A percentile compares a stretch with the other conserved stretches of the same genome.
Conservation (phyloP, 306 rosid genomes). For the Cucumis hystrix region DNA sequence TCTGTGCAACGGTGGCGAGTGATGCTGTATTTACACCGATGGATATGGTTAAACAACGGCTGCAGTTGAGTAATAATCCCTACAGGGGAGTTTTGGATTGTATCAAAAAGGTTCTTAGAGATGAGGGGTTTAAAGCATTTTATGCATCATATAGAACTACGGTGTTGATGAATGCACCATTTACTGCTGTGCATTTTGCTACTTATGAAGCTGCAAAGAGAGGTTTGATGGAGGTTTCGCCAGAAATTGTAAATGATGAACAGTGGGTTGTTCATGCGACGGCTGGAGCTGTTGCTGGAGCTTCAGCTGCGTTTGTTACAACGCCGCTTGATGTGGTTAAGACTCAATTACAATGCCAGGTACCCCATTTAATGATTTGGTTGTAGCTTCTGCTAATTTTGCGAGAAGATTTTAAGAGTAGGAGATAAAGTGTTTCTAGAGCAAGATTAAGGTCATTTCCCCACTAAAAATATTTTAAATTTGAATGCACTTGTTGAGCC, state of each 20-base stretch:
- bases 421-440: not conserved
- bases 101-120: conserved; percentile 52
- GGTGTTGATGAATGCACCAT: conserved; percentile 80
- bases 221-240: conserved; percentile 41
- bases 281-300: conserved; percentile 75
- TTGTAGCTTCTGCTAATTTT: not conserved
- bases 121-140: conserved; percentile 71
- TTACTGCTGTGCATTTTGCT: conserved; percentile 61
- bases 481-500: not conserved
- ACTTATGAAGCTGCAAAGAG: conserved; percentile 61
- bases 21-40: conserved; percentile 84
- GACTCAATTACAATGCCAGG: conserved; percentile 90
- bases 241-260: conserved; percentile 40
- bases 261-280: conserved; percentile 63
- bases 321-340: conserved; percentile 83
- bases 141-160: conserved; percentile 80
- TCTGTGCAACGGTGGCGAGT: conserved; percentile 68
- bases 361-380: conserved; percentile 5
- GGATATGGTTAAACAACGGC: conserved; percentile 95
- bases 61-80: conserved; percentile 63
- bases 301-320: conserved; percentile 50
- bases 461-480: not conserved
- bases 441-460: not conserved
- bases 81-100: conserved; percentile 72
- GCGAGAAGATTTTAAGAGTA: not conserved